These are phyloP conservation scores for Solanum aculeatissimum DNA, from an alignment of 305 asterid genomes.

Conservation along the genomic window DNA sequence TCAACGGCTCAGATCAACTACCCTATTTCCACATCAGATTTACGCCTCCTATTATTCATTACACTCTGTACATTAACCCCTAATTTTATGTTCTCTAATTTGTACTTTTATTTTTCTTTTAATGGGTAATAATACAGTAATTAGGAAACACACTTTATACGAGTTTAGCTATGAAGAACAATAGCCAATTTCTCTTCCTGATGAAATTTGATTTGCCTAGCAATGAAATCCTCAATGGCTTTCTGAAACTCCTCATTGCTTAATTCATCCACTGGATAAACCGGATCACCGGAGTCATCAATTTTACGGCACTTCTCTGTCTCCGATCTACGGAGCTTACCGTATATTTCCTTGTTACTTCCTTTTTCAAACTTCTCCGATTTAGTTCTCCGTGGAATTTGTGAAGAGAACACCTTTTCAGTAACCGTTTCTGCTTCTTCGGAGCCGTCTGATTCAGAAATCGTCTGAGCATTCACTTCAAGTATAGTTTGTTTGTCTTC, in stretches of 20 bases:
- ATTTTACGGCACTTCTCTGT: conserved; percentile 28
- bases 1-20: conserved; percentile 3
- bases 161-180: conserved; percentile 27
- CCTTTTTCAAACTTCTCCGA: background rate
- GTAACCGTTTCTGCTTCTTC: background rate
- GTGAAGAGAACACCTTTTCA: background rate
- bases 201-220: conserved; percentile 66
- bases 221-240: conserved; percentile 62
- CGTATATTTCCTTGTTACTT: background rate
- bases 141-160: background rate
- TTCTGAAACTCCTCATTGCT: conserved; percentile 70
- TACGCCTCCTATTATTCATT: background rate
- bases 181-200: conserved; percentile 49
- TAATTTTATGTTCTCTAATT: background rate
- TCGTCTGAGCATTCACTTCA: background rate
- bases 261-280: conserved; percentile 34
- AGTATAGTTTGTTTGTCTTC: conserved; percentile 43
- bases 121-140: background rate
- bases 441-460: background rate
- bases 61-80: conserved; percentile 6
- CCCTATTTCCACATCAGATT: conserved; percentile 1
- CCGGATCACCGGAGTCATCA: conserved; percentile 9
- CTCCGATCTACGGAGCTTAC: conserved; percentile 46
- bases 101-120: background rate
- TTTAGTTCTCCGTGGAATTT: background rate